Conservation (phyloP, 441 rosid species). For the Jatropha multifida region DNA sequence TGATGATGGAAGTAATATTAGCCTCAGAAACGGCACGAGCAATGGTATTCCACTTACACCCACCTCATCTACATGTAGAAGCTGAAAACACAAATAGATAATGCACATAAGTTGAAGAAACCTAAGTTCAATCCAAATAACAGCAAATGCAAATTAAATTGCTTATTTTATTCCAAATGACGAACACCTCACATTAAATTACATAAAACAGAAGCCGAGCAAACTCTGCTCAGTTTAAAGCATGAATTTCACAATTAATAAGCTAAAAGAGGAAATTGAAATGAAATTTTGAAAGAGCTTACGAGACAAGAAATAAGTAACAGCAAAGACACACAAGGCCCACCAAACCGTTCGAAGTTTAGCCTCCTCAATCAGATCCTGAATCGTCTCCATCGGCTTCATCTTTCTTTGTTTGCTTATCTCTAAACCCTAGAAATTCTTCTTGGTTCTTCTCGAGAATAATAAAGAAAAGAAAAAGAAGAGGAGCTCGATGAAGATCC, state of each 20-base stretch:
- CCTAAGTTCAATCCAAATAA: not conserved
- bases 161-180: not conserved
- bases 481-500: not conserved
- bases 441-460: not conserved
- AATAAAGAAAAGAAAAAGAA: not conserved
- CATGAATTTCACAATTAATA: not conserved
- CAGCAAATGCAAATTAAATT: not conserved
- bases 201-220: not conserved
- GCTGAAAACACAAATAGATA: not conserved
- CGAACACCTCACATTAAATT: not conserved
- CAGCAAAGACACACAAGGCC: conserved; percentile 68
- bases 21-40: not conserved
- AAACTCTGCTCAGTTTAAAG: not conserved
- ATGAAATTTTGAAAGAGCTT: conserved; percentile 31
- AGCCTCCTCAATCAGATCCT: conserved; percentile 96
- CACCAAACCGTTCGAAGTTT: conserved; percentile 83
- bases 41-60: too few relatives aligned
- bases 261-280: not conserved
- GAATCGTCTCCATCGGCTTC: conserved; percentile 85
- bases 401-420: conserved; percentile 22
- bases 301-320: conserved; percentile 89
- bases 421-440: conserved; percentile 12
- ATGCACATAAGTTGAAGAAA: not conserved
- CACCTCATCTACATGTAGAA: too few relatives aligned
- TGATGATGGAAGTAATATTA: not conserved